These are phyloP conservation scores for Sinapis alba DNA, from an alignment of 441 rosid genomes.

Conservation along the genomic window DNA sequence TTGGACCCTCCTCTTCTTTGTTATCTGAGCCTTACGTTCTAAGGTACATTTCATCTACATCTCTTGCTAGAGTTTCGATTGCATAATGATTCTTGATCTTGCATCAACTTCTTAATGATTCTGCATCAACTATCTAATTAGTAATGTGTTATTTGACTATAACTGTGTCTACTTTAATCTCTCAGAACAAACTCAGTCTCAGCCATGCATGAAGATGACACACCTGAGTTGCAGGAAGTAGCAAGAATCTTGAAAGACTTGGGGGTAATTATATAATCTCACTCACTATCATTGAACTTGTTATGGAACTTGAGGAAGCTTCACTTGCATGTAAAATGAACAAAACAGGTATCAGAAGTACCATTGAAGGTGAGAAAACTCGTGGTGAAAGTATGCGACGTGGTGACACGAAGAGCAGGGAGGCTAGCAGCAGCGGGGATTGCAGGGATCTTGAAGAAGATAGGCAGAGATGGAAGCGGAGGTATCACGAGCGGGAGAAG, in stretches of 20 bases:
- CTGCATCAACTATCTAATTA: neutral
- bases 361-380: slow-evolving; percentile 73
- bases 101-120: neutral
- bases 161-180: neutral
- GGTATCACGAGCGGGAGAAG: slow-evolving; percentile 61
- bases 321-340: neutral
- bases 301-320: neutral
- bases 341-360: slow-evolving; percentile 59
- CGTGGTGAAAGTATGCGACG: slow-evolving; percentile 71
- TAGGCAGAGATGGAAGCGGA: slow-evolving; percentile 83
- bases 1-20: slow-evolving; percentile 63
- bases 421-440: slow-evolving; percentile 88
- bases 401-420: slow-evolving; percentile 83
- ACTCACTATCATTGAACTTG: neutral
- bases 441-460: slow-evolving; percentile 88
- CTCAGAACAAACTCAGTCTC: slow-evolving; percentile 64
- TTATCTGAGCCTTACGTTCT: slow-evolving; percentile 59
- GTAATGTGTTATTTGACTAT: neutral
- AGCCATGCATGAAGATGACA: slow-evolving; percentile 79
- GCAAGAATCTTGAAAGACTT: slow-evolving; percentile 62
- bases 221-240: slow-evolving; percentile 69
- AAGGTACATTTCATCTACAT: slow-evolving; percentile 55
- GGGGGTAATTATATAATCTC: slow-evolving; percentile 45
- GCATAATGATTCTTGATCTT: neutral
- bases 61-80: neutral